Base-by-base conservation (phyloP, 2,329 filamentous ascomycete genomes). In the Trichoderma koningiopsis region DNA sequence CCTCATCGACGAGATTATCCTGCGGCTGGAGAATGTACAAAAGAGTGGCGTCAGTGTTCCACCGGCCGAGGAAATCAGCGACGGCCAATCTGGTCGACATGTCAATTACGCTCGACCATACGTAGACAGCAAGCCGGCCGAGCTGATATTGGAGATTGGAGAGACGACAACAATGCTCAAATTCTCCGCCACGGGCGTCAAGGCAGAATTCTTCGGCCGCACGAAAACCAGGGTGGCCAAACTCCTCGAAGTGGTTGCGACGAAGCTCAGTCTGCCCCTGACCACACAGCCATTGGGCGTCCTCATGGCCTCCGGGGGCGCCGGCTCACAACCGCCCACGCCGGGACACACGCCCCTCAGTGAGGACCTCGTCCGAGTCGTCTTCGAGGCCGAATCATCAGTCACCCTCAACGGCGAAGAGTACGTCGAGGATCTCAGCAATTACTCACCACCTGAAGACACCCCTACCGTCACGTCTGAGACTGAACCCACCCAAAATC, bases 71-170 rank as follows among this genome's bases (percentile, higher is more conserved):
- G 73, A 70, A 33, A 71, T 69, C 22, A 69, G 70, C 14, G 70
- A 69, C 19, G 70, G 71, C 43, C 62, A 72, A 31, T 24, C 35
- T 75, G 78, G 19, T 22, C 80, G 80, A 52, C 92, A 88, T 83
- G 88, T 97, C 33, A 88, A 88, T 72, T 98, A 98, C 75, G 88
- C 92, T 16, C 89, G 95, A 6, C 95, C 95, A 0, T 96, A 91
- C 75, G 89, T 93, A n/a, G 94, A 97, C 77, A 89, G 92, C 65
- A 84, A 84, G 27, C 81, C 91, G 0, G 85, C 88, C 70, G 92
- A 94, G 77, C 85, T 97, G 27, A 85, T 98, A 31, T 81, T 97
- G 2, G 93, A 98, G 78, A 91, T 96, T 61, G 89, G 90, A 22
- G 85, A 85, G 56, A 91, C 93, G 74, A 84, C 84, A 64, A 91